These are phyloP conservation scores for Rhazya stricta DNA, from an alignment of 257 asterid genomes.

Conservation along the genomic window DNA sequence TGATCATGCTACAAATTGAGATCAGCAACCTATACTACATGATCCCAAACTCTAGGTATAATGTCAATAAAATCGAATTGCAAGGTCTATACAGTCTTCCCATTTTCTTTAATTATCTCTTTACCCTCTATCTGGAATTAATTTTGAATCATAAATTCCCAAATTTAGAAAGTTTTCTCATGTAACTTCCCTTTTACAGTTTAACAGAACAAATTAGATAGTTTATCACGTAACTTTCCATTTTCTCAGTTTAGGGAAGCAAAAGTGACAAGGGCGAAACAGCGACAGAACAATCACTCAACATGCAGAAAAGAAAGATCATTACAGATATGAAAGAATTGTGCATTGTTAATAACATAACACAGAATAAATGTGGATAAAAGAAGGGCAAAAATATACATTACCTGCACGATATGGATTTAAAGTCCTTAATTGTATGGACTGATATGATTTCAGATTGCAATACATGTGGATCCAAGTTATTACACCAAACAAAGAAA, in stretches of 20 bases:
- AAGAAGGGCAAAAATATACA: slow-evolving; percentile 23
- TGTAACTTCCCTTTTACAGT: background rate
- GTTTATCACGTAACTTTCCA: background rate
- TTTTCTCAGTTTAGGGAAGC: background rate
- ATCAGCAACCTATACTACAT: background rate
- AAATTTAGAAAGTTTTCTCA: background rate
- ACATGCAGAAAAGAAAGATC: slow-evolving; percentile 4
- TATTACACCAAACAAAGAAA: slow-evolving; percentile 73
- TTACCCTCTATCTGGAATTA: background rate
- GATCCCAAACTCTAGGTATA: background rate
- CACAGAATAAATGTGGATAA: slow-evolving; percentile 1
- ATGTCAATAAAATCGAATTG: background rate
- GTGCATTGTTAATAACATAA: background rate
- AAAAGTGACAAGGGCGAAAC: background rate
- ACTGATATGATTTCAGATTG: slow-evolving; percentile 93
- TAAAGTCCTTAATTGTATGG: slow-evolving; percentile 94
- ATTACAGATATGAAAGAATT: background rate
- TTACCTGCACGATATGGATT: slow-evolving; percentile 98
- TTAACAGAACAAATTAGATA: background rate
- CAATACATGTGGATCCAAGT: slow-evolving; percentile 98
- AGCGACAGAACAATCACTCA: background rate
- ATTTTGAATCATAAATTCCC: background rate
- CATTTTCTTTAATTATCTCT: background rate
- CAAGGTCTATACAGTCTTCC: background rate
- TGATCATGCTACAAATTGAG: background rate